phyloP scores from a whole-genome alignment of 2,329 filamentous ascomycete species.

The Arthrobotrys sinensis region DNA sequence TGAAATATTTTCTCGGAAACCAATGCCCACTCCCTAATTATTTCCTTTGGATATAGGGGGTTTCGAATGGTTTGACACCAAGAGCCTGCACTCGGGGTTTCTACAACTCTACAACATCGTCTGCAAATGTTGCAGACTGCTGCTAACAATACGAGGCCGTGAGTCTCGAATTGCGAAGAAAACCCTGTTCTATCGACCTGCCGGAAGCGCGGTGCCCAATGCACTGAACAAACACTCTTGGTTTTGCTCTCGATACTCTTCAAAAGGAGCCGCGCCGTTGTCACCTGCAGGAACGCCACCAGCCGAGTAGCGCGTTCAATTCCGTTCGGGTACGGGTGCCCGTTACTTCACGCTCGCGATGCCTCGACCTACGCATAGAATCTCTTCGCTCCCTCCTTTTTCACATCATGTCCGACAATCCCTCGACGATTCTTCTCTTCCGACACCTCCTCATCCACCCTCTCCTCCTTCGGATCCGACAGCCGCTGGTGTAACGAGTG shows the following conservation, averaged over 20 bases:
- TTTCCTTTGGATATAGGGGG: not conserved
- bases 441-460: slow-evolving; percentile 50
- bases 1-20: slow-evolving; percentile 25
- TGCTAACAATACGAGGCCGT: slow-evolving; percentile 31
- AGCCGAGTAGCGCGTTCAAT: slow-evolving; percentile 50
- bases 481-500: not conserved
- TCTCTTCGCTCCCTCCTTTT: slow-evolving; percentile 52
- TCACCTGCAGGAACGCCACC: slow-evolving; percentile 59
- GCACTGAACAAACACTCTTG: slow-evolving; percentile 25
- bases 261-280: slow-evolving; percentile 16
- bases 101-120: slow-evolving; percentile 28
- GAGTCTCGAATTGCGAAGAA: slow-evolving; percentile 29
- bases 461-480: slow-evolving; percentile 52
- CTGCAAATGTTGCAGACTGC: slow-evolving; percentile 29
- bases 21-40: slow-evolving; percentile 38
- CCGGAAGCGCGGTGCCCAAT: slow-evolving; percentile 45
- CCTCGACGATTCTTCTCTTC: slow-evolving; percentile 53
- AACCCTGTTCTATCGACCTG: slow-evolving; percentile 17
- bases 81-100: slow-evolving; percentile 1
- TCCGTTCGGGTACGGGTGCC: slow-evolving; percentile 46
- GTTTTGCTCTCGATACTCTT: slow-evolving; percentile 15
- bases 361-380: slow-evolving; percentile 56
- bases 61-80: slow-evolving; percentile 2
- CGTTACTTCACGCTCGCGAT: slow-evolving; percentile 26
- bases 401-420: slow-evolving; percentile 53